Evolutionary conservation across 1,139 yeast species (phyloP).

Genomic region (Petasospora fabianii): DNA sequence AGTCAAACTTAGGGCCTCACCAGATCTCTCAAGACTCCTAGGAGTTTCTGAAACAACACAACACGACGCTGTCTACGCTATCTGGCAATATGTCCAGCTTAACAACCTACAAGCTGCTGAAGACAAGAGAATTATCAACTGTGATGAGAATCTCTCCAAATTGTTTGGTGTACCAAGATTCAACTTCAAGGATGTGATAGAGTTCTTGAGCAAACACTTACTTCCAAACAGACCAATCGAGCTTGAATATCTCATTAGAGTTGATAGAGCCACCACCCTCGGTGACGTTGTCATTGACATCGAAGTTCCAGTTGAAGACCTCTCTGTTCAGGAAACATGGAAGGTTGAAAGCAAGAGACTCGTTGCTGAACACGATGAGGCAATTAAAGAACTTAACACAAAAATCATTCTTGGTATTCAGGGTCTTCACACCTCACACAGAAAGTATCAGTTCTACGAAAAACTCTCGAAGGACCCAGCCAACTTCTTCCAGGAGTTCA

Average conservation of each 20-base stretch:
- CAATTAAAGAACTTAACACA: slow-evolving; percentile 54
- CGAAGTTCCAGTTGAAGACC: slow-evolving; percentile 49
- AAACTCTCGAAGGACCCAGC: slow-evolving; percentile 76
- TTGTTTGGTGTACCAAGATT: slow-evolving; percentile 47
- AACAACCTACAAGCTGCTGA: slow-evolving; percentile 59
- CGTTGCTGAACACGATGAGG: slow-evolving; percentile 42
- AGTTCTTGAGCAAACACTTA: slow-evolving; percentile 59
- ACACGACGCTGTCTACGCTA: slow-evolving; percentile 77
- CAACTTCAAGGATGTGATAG: slow-evolving; percentile 72
- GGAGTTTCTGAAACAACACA: slow-evolving; percentile 80
- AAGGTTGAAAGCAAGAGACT: slow-evolving; percentile 36
- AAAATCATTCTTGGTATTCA: slow-evolving; percentile 61
- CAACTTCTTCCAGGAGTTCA: slow-evolving; percentile 67
- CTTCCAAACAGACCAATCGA: slow-evolving; percentile 76
- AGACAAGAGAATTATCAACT: slow-evolving; percentile 55
- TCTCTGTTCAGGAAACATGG: slow-evolving; percentile 44
- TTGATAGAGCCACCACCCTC: slow-evolving; percentile 70
- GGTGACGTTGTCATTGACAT: slow-evolving; percentile 82
- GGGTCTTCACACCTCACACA: slow-evolving; percentile 59
- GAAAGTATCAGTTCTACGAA: slow-evolving; percentile 68
- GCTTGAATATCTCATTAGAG: slow-evolving; percentile 69
- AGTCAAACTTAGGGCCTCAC: slow-evolving; percentile 58
- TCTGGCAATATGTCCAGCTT: slow-evolving; percentile 86
- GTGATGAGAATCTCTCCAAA: slow-evolving; percentile 62
- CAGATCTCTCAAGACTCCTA: slow-evolving; percentile 62